phyloP scores from a whole-genome alignment of 106 monocot genomes.

The Chionographis japonica region DNA sequence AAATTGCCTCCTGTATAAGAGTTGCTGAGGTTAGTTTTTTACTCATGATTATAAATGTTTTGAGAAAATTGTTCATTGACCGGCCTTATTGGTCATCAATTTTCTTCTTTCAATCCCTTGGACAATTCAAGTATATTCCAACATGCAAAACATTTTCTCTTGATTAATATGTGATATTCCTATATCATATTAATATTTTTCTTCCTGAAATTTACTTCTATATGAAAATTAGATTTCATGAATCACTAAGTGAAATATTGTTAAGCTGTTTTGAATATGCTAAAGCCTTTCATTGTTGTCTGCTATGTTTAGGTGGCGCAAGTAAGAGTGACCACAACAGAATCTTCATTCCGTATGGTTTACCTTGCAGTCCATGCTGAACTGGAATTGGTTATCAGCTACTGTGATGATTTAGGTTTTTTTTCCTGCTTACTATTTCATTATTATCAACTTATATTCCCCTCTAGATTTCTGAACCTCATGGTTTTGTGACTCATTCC shows the following conservation, averaged over 20 bases:
- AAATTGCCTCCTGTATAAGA: constrained; percentile 85
- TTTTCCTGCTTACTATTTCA: not conserved
- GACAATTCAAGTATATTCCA: too few relatives aligned
- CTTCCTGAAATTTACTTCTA: too few relatives aligned
- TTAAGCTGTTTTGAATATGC: not conserved
- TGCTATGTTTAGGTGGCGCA: constrained; percentile 61
- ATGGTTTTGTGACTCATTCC: constrained; percentile 3
- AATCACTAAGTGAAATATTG: not conserved
- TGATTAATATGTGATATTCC: too few relatives aligned
- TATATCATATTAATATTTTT: too few relatives aligned
- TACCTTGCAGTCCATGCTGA: constrained; percentile 52
- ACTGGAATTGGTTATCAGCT: constrained; percentile 54
- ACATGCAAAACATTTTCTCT: too few relatives aligned
- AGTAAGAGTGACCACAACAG: constrained; percentile 47
- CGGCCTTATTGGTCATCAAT: too few relatives aligned
- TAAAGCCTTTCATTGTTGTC: constrained; percentile 1
- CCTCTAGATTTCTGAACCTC: constrained; percentile 4
- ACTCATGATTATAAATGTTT: constrained; percentile 1
- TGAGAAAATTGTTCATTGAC: too few relatives aligned
- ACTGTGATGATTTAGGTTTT: constrained; percentile 81
- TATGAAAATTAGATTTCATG: not conserved
- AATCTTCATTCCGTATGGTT: constrained; percentile 37
- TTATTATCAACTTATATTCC: not conserved
- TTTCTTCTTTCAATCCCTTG: too few relatives aligned
- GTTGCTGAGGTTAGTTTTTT: constrained; percentile 74